Percentiles rank a stretch among this genome's conserved stretches.
Conservation (phyloP, 2,329 filamentous ascomycete genomes). For the Colletotrichum tropicicola region DNA sequence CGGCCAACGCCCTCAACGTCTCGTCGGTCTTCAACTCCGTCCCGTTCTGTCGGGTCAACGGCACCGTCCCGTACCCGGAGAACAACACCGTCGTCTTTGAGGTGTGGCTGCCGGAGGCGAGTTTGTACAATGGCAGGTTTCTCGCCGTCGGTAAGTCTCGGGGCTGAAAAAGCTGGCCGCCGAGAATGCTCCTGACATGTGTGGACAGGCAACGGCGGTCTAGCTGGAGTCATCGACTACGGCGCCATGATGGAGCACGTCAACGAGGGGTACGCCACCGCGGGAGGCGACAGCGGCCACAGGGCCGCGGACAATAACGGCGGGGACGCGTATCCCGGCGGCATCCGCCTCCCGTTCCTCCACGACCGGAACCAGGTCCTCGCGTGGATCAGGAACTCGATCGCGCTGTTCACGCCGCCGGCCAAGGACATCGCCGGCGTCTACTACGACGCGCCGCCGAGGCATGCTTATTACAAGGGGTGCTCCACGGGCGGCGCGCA, state of each 20-base stretch:
- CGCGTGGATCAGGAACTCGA: slow-evolving; percentile 16
- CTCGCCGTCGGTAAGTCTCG: slow-evolving; percentile 10
- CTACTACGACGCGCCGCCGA: background rate
- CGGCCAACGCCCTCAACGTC: background rate
- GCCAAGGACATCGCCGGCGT: background rate
- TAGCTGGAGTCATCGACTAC: slow-evolving; percentile 13
- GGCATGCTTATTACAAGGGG: slow-evolving; percentile 5
- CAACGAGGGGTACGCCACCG: slow-evolving; percentile 7
- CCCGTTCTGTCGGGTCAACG: slow-evolving; percentile 2
- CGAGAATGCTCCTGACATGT: background rate
- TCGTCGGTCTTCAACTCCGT: background rate
- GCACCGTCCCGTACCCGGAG: background rate
- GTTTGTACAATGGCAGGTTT: background rate
- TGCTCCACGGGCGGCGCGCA: slow-evolving; percentile 19
- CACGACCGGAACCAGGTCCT: slow-evolving; percentile 14
- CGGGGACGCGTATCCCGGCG: slow-evolving; percentile 7
- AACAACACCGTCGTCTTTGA: slow-evolving; percentile 10
- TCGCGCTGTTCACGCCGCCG: slow-evolving; percentile 2
- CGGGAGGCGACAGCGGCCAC: slow-evolving; percentile 17
- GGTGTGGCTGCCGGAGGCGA: background rate
- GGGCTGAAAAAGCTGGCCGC: background rate
- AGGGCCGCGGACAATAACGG: slow-evolving; percentile 1
- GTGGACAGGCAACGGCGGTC: slow-evolving; percentile 9
- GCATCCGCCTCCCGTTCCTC: background rate
- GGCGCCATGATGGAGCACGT: slow-evolving; percentile 8